phyloP scores from a whole-genome alignment of 139 green algal genomes.

The Micractinium sp. region DNA sequence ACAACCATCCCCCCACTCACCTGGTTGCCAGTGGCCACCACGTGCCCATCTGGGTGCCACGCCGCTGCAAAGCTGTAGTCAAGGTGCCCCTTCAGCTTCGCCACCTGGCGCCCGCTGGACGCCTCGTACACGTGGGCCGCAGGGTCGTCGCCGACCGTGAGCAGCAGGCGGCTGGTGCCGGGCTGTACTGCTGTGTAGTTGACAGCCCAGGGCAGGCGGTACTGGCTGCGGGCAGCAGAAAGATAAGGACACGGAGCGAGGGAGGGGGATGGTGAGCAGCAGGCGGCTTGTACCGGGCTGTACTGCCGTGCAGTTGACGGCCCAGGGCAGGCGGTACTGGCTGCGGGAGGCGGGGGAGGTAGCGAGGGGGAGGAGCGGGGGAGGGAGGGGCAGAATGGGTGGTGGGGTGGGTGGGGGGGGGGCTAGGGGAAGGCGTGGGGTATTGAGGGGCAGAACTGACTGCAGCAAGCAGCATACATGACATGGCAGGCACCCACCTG shows the following conservation, averaged over 20 bases:
- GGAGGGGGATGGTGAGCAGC: conserved; percentile 38
- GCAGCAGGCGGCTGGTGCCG: conserved; percentile 47
- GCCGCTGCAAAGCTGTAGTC: conserved; percentile 94
- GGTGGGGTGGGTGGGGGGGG: too few relatives aligned
- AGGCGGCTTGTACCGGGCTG: conserved; percentile 46
- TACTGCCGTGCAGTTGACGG: conserved; percentile 85
- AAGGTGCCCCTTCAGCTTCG: conserved; percentile 74
- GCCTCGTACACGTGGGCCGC: conserved; percentile 32
- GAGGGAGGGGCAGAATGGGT: too few relatives aligned
- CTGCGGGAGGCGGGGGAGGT: background rate
- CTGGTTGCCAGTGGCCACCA: conserved; percentile 94
- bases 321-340: conserved; percentile 63
- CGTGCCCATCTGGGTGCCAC: conserved; percentile 86
- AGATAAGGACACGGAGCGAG: too few relatives aligned
- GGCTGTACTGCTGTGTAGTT: conserved; percentile 77
- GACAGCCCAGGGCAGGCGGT: conserved; percentile 78
- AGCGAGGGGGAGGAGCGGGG: background rate
- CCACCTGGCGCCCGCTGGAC: conserved; percentile 45
- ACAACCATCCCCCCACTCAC: background rate
- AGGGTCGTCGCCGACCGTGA: conserved; percentile 84
- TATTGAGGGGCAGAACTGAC: too few relatives aligned
- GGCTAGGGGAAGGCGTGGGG: too few relatives aligned
- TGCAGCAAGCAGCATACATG: too few relatives aligned
- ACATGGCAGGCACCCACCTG: conserved; percentile 11
- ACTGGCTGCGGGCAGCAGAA: background rate